Evolutionary conservation across 2,329 filamentous ascomycete genomes (phyloP), one percentile per base, ranked within the genome.

Genomic region (Sporothrix luriei): DNA sequence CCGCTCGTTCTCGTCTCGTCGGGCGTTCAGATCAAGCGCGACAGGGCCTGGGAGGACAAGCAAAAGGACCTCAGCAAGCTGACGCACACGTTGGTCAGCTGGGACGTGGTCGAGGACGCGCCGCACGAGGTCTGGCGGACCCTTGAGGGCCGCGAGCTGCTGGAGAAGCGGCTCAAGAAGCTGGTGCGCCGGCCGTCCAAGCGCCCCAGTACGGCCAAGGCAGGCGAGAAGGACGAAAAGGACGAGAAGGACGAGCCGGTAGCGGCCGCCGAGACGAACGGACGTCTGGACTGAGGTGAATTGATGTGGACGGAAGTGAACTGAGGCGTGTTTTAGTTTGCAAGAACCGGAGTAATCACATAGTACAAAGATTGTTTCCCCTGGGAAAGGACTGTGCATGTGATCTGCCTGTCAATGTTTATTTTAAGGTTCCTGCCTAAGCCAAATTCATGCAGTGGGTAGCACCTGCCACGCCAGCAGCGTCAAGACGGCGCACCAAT

Each of bases 121-220:
- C 91, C 93, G 5, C 92, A 97, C 78, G 87, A 94, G 77, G 90
- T 98, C 0, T 99, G 95, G 95, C 82, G 82, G 74, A 92, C 90
- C 3, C 78, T 84, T 1, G 86, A 93, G 62, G 94, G 94, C 0
- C 84, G 92, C 68, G 80, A 87, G 66, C 80, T 88, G 61, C 89
- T 98, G 79, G 94, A 97, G 82, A 91, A 90, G 83, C 87, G 92
- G 74, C 80, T 98, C 75, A 85, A 82, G 72, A 83, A 93, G 77
- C 77, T 97, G 72, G 86, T 94, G 38, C 74, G 77, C 68, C 66
- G 40, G 21, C 40, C 38, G 38, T 11, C 75, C 67, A 26, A 72
- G 71, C 43, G 14, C 1, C 61, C 61, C 49, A 24, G 54, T 7
- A 55, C 21, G 4, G 61, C 19, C 24, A 55, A 40, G 52, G 49